A percentile compares a stretch with the other conserved stretches of the same genome.
These are phyloP conservation scores for Irpex rosettiformis DNA, from an alignment of 1,284 basidiomycete genomes.

Conservation along the genomic window DNA sequence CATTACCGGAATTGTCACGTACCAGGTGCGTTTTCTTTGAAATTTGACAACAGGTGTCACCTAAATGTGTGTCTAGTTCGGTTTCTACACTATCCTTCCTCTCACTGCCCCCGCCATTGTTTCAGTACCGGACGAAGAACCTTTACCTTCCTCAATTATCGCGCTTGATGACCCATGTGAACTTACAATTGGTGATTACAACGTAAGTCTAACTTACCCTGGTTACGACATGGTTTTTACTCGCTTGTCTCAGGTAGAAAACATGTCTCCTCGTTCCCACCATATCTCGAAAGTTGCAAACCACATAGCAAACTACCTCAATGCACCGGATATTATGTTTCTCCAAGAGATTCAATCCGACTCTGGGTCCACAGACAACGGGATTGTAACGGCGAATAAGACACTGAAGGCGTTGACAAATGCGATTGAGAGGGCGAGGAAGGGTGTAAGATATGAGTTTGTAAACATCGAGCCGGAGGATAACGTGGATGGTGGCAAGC, in stretches of 20 bases:
- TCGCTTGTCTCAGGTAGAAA: slow-evolving; percentile 44
- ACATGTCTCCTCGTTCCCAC: slow-evolving; percentile 48
- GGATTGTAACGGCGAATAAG: slow-evolving; percentile 49
- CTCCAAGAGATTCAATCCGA: slow-evolving; percentile 69
- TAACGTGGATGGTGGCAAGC: slow-evolving; percentile 57
- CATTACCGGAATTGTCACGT: slow-evolving; percentile 55
- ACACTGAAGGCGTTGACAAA: slow-evolving; percentile 49
- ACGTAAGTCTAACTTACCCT: slow-evolving; percentile 32
- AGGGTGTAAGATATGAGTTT: slow-evolving; percentile 43
- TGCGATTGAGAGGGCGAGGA: slow-evolving; percentile 41
- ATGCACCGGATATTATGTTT: slow-evolving; percentile 57
- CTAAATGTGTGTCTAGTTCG: slow-evolving; percentile 24
- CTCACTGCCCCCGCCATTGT: slow-evolving; percentile 49
- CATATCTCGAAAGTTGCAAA: slow-evolving; percentile 47
- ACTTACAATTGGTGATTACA: slow-evolving; percentile 62
- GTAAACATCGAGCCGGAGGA: slow-evolving; percentile 51
- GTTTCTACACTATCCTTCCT: slow-evolving; percentile 55
- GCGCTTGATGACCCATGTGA: slow-evolving; percentile 37
- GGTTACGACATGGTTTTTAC: no score
- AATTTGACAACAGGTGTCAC: not conserved
- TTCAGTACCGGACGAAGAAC: slow-evolving; percentile 32
- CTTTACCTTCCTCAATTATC: slow-evolving; percentile 38
- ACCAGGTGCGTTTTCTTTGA: slow-evolving; percentile 37
- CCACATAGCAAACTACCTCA: slow-evolving; percentile 54
- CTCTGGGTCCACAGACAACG: slow-evolving; percentile 52